A percentile compares a stretch with the other conserved stretches of the same genome.
Conservation (phyloP, 2,329 filamentous ascomycete genomes). For the Tolypocladium ophioglossoides region DNA sequence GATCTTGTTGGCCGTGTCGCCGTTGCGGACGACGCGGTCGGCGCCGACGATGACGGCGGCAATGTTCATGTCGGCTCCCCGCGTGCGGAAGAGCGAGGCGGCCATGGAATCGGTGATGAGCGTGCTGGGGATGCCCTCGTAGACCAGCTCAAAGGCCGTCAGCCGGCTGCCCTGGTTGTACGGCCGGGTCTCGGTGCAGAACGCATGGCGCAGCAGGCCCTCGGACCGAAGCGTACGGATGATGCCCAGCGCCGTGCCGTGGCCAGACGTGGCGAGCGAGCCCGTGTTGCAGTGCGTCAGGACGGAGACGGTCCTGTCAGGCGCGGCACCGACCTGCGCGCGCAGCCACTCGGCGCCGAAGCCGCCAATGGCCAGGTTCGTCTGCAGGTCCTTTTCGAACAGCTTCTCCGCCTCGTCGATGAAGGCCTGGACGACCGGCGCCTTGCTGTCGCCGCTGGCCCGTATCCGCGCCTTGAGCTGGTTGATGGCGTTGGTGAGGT, state of each 20-base stretch:
- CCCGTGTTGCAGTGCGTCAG: constrained; percentile 98
- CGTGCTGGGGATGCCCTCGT: constrained; percentile 83
- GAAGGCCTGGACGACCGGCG: constrained; percentile 56
- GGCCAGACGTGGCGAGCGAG: constrained; percentile 92
- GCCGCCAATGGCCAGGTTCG: constrained; percentile 77
- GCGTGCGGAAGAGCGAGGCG: constrained; percentile 62
- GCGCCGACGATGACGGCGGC: constrained; percentile 87
- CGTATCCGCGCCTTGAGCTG: constrained; percentile 62
- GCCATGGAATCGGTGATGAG: constrained; percentile 97
- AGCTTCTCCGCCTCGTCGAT: constrained; percentile 76
- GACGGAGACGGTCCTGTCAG: constrained; percentile 54
- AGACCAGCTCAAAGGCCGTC: constrained; percentile 93
- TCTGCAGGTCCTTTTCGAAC: constrained; percentile 73
- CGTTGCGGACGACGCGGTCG: constrained; percentile 89
- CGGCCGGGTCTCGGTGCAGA: constrained; percentile 91
- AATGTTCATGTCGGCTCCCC: constrained; percentile 56
- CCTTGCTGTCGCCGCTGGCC: constrained; percentile 31
- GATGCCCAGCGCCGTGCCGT: constrained; percentile 90
- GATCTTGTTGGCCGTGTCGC: constrained; percentile 97
- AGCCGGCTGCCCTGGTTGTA: constrained; percentile 96
- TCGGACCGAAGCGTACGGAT: constrained; percentile 69
- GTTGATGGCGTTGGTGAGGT: constrained; percentile 78
- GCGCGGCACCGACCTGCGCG: constrained; percentile 39
- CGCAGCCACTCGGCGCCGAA: constrained; percentile 78
- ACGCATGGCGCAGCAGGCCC: constrained; percentile 65